Percentiles rank a stretch among this genome's conserved stretches.
These are phyloP conservation scores for Populus deltoides DNA, from an alignment of 345 rosid genomes.

Conservation along the genomic window DNA sequence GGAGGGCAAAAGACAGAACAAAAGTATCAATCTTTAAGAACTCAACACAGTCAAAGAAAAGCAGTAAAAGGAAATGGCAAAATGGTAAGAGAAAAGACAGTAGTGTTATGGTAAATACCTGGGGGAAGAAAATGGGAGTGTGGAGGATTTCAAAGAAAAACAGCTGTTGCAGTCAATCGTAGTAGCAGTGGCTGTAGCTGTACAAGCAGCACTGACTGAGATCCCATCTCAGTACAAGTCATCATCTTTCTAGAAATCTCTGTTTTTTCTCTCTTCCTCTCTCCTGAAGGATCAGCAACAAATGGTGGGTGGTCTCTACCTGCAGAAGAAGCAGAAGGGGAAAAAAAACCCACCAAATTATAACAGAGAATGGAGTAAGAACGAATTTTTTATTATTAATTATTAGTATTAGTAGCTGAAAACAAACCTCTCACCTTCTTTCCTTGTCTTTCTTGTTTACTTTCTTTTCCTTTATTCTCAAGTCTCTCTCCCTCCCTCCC, in stretches of 20 bases:
- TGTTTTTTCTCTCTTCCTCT: not conserved
- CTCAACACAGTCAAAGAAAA: not conserved
- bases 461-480: too few species aligned
- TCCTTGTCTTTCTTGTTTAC: not conserved
- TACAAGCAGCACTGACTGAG: not conserved
- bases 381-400: not conserved
- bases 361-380: not conserved
- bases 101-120: not conserved
- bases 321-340: not conserved
- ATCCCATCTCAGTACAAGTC: constrained; percentile 13
- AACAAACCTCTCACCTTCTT: constrained; percentile 7
- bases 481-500: too few species aligned
- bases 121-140: not conserved
- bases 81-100: not conserved
- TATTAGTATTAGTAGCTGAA: not conserved
- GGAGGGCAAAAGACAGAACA: not conserved
- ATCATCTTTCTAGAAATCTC: not conserved
- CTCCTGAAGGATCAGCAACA: constrained; percentile 2
- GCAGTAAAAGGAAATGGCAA: not conserved
- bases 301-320: constrained; percentile 13
- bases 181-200: not conserved
- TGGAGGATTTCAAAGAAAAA: constrained; percentile 8
- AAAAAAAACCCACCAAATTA: constrained; percentile 3
- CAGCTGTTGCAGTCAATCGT: not conserved
- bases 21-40: not conserved